These are phyloP conservation scores for Bjerkandera adusta DNA, from an alignment of 1,284 basidiomycete genomes.

Conservation along the genomic window DNA sequence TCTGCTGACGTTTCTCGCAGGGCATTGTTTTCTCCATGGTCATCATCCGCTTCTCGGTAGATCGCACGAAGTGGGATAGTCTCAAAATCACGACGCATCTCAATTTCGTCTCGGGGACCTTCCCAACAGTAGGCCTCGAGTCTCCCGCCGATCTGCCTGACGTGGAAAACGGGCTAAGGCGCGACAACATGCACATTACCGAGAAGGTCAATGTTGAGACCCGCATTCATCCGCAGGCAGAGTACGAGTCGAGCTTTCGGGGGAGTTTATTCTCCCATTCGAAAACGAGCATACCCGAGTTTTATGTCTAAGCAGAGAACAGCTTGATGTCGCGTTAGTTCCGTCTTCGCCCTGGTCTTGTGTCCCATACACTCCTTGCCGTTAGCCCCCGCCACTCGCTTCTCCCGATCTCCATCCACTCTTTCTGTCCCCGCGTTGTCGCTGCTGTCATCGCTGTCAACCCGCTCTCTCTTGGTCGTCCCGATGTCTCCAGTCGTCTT, in stretches of 20 bases:
- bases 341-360: neutral
- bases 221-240: neutral
- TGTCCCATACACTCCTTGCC: neutral
- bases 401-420: neutral
- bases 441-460: neutral
- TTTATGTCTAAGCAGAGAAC: too few species aligned
- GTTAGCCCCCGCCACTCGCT: neutral
- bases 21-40: conserved; percentile 17
- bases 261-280: conserved; percentile 4
- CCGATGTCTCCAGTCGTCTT: neutral
- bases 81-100: conserved; percentile 14
- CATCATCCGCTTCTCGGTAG: conserved; percentile 14
- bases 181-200: too few species aligned
- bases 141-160: neutral
- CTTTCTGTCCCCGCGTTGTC: neutral
- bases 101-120: conserved; percentile 7
- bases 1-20: conserved; percentile 2
- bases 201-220: conserved; percentile 1
- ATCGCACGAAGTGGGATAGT: conserved; percentile 14
- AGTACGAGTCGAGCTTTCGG: neutral
- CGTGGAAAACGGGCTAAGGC: neutral
- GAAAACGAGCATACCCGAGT: neutral
- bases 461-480: neutral
- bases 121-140: neutral
- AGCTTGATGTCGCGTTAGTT: too few species aligned